These are phyloP conservation scores for Balamuthia mandrillaris DNA, from an alignment of 208 protist genomes.

Conservation along the genomic window DNA sequence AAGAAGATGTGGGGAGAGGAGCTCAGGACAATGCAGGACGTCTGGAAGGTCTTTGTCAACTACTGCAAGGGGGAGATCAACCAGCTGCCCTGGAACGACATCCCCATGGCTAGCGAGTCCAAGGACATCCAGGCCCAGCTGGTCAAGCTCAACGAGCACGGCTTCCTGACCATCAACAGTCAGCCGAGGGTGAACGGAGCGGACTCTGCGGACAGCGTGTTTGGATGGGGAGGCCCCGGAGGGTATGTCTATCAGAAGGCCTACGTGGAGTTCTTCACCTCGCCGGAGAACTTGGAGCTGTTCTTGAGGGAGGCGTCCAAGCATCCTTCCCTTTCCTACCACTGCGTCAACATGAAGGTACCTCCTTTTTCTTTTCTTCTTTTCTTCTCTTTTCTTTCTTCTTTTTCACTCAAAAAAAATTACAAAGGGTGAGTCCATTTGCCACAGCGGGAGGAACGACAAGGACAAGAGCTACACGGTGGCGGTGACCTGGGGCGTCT, in stretches of 20 bases:
- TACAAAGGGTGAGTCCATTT: too few species aligned
- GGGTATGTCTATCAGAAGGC: conserved; percentile 76
- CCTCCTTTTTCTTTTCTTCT: too few species aligned
- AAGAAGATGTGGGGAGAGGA: conserved; percentile 39
- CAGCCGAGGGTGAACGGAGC: conserved; percentile 84
- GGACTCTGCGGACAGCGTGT: conserved; percentile 70
- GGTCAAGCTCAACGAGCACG: conserved; percentile 76
- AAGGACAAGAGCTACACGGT: conserved; percentile 43
- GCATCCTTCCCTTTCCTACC: conserved; percentile 61
- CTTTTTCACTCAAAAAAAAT: too few species aligned
- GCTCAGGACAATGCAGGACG: conserved; percentile 22
- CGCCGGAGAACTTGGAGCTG: conserved; percentile 42
- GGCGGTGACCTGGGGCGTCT: conserved; percentile 80
- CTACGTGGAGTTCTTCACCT: conserved; percentile 79
- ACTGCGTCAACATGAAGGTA: conserved; percentile 62
- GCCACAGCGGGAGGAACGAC: conserved; percentile 33
- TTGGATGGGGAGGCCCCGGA: conserved; percentile 75
- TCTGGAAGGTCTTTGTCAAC: conserved; percentile 64
- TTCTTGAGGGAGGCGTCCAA: conserved; percentile 52
- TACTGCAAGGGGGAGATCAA: conserved; percentile 68
- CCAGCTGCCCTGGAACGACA: conserved; percentile 76
- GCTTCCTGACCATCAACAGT: conserved; percentile 87
- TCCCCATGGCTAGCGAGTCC: conserved; percentile 68
- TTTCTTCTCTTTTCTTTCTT: too few species aligned
- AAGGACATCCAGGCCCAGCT: conserved; percentile 71